phyloP scores from a whole-genome alignment of 306 rosid species.

The Arachis hypogaea region DNA sequence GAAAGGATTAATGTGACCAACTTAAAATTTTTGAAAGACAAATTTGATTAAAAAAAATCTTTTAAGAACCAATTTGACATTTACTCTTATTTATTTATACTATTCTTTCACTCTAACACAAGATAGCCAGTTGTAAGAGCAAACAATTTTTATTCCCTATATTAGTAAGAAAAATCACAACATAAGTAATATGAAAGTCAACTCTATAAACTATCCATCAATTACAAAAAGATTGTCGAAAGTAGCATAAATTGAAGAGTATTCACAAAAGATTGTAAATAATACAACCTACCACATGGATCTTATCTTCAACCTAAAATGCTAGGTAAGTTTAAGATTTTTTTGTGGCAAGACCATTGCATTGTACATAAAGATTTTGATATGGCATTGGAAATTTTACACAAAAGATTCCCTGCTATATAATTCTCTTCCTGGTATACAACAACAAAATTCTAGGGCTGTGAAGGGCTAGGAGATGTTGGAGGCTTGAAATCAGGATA shows the following conservation, averaged over 20 bases:
- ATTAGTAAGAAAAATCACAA: neutral
- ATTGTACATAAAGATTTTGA: slow-evolving; percentile 37
- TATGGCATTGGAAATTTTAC: slow-evolving; percentile 26
- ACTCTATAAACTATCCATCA: slow-evolving; percentile 43
- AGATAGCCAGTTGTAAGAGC: no score
- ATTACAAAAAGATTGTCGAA: slow-evolving; percentile 20
- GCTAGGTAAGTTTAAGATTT: slow-evolving; percentile 32
- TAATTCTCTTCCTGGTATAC: slow-evolving; percentile 30
- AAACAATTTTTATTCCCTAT: neutral
- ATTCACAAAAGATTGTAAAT: slow-evolving; percentile 32
- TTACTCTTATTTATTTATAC: no score
- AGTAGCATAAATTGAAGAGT: slow-evolving; percentile 42
- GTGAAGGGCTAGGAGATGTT: slow-evolving; percentile 88
- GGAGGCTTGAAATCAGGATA: slow-evolving; percentile 99
- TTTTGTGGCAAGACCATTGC: slow-evolving; percentile 30
- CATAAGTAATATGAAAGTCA: neutral
- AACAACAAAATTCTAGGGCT: slow-evolving; percentile 61
- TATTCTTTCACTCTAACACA: no score
- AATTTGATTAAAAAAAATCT: no score
- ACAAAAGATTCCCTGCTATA: slow-evolving; percentile 37
- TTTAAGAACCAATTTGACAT: no score
- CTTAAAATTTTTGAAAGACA: no score
- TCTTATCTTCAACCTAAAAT: slow-evolving; percentile 37
- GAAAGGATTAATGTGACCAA: no score
- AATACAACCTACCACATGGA: slow-evolving; percentile 35